Base-by-base conservation (phyloP, 2,329 filamentous ascomycete species). In the Penicillium sp. region DNA sequence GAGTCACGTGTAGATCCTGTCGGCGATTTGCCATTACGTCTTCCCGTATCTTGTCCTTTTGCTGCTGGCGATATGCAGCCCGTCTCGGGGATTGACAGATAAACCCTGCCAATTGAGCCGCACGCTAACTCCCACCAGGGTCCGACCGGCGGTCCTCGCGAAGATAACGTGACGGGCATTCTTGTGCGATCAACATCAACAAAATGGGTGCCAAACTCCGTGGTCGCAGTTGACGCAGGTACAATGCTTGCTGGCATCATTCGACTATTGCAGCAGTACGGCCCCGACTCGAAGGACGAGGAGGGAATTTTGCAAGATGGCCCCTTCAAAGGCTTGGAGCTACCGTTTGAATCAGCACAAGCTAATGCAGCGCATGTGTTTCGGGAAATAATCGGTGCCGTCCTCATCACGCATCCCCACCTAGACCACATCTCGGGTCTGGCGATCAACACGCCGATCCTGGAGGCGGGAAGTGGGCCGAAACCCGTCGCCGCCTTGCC, bases 331-430 rank as follows among this genome's bases (percentile, higher is more conserved):
- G 92, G 92, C 0, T 76, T 96, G 16, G 79, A 85, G 48, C 75
- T 96, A 28, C 86, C 87, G 0, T 77, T 84, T 61, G 73, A 79
- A 38, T 86, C 82, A 0, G 77, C 89, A 0, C 77, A 83, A 41
- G 87, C 89, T 43, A 97, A 96, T 69, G 92, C 91, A 2, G 81
- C 88, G 3, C 81, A 95, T 68, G 79, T 99, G 44, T 85, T 92
- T 38, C 82, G 87, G 48, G 82, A 87, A 50, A 82, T 96, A 43
- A 83, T 99, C 51, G 90, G 92, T 41, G 88, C 90, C 0, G 94
- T 92, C 66, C 83, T 97, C 55, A 90, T 99, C 64, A 99, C 92
- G 0, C 94, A 99, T 70, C 90, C 94, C n/a, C 94, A 99, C 73
- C 81, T 99, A 1, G 94, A 99, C 66, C 94, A 99, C 71, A 85